Evolutionary conservation across 352 stramenopile species (phyloP).

Genomic region (Halophytophthora batemanensis): DNA sequence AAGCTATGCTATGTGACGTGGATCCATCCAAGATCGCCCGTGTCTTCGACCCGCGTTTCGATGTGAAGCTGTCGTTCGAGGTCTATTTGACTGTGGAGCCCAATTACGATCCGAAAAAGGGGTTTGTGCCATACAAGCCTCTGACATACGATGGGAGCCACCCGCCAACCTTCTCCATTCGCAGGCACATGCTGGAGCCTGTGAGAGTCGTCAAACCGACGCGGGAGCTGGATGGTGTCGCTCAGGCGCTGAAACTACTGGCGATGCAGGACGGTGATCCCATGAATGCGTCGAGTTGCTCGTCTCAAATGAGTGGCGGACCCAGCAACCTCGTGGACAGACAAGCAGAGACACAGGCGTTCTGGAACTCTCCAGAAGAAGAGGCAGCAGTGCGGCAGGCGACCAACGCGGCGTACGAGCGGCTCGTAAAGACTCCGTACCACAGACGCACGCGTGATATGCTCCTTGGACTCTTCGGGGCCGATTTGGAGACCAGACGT

Average conservation of each 20-base stretch:
- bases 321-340: conserved; percentile 16
- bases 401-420: conserved; percentile 20
- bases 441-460: conserved; percentile 11
- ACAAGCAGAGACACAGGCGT: conserved; percentile 19
- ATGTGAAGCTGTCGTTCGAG: conserved; percentile 32
- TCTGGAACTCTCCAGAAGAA: conserved; percentile 20
- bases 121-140: conserved; percentile 32
- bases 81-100: conserved; percentile 26
- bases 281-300: conserved; percentile 21
- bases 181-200: conserved; percentile 10
- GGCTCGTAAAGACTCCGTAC: conserved; percentile 19
- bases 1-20: conserved; percentile 76
- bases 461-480: conserved; percentile 14
- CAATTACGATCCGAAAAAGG: conserved; percentile 23
- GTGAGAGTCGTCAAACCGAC: conserved; percentile 12
- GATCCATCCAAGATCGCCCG: conserved; percentile 27
- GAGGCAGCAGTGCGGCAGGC: conserved; percentile 17
- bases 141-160: conserved; percentile 20
- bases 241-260: conserved; percentile 10
- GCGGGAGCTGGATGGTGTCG: conserved; percentile 14
- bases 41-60: conserved; percentile 30
- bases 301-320: conserved; percentile 17
- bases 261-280: conserved; percentile 7
- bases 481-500: conserved; percentile 10
- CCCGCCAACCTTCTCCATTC: conserved; percentile 22